phyloP scores from a whole-genome alignment of 805 yeast species.

The Yamadazyma kitorensis region DNA sequence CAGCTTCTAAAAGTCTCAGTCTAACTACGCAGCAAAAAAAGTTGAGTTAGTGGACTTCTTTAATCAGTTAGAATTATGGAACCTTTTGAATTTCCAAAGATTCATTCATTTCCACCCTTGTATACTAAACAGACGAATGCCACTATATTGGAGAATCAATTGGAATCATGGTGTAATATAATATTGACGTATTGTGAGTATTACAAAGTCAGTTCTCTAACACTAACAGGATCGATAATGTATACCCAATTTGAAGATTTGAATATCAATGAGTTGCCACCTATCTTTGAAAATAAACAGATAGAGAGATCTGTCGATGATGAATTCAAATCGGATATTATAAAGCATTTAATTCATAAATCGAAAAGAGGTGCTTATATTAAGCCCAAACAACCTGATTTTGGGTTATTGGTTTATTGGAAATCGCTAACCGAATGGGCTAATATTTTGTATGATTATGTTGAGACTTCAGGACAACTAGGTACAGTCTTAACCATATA shows the following conservation, averaged over 20 bases:
- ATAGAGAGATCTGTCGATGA: constrained; percentile 55
- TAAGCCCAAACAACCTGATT: constrained; percentile 50
- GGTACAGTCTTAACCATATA: constrained; percentile 78
- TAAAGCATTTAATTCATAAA: constrained; percentile 52
- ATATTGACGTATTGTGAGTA: constrained; percentile 59
- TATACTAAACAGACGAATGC: constrained; percentile 87
- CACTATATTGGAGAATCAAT: constrained; percentile 72
- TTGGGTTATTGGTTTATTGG: constrained; percentile 62
- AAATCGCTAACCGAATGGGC: constrained; percentile 53
- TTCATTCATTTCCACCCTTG: constrained; percentile 77
- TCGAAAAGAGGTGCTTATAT: constrained; percentile 56
- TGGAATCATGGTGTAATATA: constrained; percentile 72
- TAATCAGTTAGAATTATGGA: too few species aligned
- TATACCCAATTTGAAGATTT: constrained; percentile 23
- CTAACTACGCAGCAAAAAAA: too few species aligned
- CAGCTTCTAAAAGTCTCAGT: too few species aligned
- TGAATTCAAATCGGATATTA: constrained; percentile 54
- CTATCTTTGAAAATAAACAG: constrained; percentile 48
- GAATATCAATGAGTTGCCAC: constrained; percentile 20
- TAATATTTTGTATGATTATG: constrained; percentile 27
- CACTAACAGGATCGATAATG: constrained; percentile 28
- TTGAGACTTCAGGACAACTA: constrained; percentile 73
- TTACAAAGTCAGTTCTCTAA: constrained; percentile 37
- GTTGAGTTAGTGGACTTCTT: too few species aligned
- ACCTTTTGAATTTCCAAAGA: constrained; percentile 38